Evolutionary conservation across 176 grass and related monocot species (phyloP).

Genomic region (Lolium rigidum): DNA sequence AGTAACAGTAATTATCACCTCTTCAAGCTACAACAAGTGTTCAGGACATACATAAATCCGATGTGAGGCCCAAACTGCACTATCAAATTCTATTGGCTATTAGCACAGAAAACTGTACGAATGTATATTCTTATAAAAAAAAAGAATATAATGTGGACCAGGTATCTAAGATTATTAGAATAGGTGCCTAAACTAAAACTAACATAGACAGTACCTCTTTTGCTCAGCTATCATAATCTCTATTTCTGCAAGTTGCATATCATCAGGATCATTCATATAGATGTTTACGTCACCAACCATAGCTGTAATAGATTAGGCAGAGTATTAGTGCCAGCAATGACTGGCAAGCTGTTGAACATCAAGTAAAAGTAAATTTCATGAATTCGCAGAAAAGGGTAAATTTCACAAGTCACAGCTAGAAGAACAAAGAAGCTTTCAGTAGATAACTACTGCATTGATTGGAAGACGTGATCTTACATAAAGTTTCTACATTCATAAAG

Average conservation of each 20-base stretch:
- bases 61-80: neutral
- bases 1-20: neutral
- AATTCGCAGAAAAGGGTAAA: no score
- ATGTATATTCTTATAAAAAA: neutral
- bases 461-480: neutral
- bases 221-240: conserved; percentile 95
- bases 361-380: neutral
- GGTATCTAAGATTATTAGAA: neutral
- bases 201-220: conserved; percentile 52
- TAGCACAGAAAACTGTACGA: neutral
- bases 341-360: neutral
- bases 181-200: neutral
- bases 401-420: neutral
- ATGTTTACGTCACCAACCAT: conserved; percentile 98
- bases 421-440: neutral
- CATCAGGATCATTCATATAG: conserved; percentile 94
- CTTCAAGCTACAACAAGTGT: neutral
- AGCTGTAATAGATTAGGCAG: conserved; percentile 45
- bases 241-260: conserved; percentile 70
- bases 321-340: conserved; percentile 7
- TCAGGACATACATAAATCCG: neutral
- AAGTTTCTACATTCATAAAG: neutral
- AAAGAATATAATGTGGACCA: conserved; percentile 2
- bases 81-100: neutral
- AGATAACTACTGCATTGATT: neutral